A percentile compares a stretch with the other conserved stretches of the same genome.
Evolutionary conservation across 441 rosid genomes (phyloP).

Genomic region (Corymbia citriodora): DNA sequence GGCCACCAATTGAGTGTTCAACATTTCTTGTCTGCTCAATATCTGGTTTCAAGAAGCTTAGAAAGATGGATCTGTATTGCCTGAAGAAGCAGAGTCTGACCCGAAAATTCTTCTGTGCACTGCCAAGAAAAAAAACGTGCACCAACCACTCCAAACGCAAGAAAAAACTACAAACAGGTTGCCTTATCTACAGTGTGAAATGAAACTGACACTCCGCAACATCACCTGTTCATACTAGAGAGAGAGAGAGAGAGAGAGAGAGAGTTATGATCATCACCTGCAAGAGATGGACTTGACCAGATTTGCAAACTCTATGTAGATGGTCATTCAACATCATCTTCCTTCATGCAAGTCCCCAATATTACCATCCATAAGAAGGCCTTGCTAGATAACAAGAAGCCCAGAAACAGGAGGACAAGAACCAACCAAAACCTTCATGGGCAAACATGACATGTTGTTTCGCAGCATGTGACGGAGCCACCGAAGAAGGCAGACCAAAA

Average conservation of each 20-base stretch:
- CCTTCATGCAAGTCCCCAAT: slow-evolving; percentile 12
- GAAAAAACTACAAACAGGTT: not conserved
- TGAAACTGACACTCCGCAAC: not conserved
- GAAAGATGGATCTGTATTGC: not conserved
- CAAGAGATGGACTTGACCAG: slow-evolving; percentile 7
- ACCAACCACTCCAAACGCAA: not conserved
- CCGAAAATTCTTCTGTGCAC: not conserved
- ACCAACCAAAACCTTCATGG: not conserved
- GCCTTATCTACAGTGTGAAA: not conserved
- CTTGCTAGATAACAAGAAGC: not conserved
- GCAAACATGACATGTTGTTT: not conserved
- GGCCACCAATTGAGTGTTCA: not conserved
- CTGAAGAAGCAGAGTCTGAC: not conserved
- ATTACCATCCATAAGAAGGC: slow-evolving; percentile 18
- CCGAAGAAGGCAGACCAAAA: slow-evolving; percentile 8
- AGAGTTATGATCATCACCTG: slow-evolving; percentile 22
- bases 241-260: not conserved
- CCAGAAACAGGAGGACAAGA: not conserved
- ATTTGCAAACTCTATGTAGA: slow-evolving; percentile 7
- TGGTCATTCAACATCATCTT: slow-evolving; percentile 28
- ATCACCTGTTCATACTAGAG: not conserved
- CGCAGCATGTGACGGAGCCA: slow-evolving; percentile 15
- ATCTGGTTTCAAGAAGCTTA: not conserved
- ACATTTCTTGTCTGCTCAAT: not conserved
- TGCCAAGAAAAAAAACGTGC: not conserved